Conservation (phyloP, 495 filamentous ascomycete genomes). For the Annulohypoxylon stygium region DNA sequence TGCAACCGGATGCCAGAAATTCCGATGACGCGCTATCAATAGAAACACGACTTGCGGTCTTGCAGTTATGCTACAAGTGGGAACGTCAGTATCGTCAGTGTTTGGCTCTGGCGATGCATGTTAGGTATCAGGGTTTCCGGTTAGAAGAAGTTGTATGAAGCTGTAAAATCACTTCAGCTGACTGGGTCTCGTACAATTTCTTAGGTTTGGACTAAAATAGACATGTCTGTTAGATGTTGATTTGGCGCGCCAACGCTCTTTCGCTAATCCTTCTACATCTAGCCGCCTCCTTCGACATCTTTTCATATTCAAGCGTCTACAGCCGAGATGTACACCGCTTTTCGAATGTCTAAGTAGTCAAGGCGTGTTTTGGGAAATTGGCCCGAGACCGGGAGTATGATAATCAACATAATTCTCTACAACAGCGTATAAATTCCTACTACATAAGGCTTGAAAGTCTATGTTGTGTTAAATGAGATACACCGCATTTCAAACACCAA, state of each 20-base stretch:
- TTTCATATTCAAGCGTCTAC: neutral
- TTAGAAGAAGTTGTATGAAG: too few species aligned
- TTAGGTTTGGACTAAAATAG: constrained; percentile 8
- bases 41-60: constrained; percentile 11
- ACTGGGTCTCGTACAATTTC: neutral
- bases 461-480: too few species aligned
- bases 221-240: neutral
- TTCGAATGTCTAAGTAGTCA: neutral
- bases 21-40: constrained; percentile 28
- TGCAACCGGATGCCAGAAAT: constrained; percentile 21
- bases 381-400: too few species aligned
- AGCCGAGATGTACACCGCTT: neutral
- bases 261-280: neutral
- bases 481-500: too few species aligned
- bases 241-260: constrained; percentile 3
- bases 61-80: constrained; percentile 8
- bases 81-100: neutral
- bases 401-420: too few species aligned
- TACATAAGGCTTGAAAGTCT: too few species aligned
- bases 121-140: neutral
- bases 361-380: too few species aligned
- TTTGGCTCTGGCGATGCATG: neutral
- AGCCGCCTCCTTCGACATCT: constrained; percentile 8
- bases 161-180: neutral
- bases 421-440: too few species aligned